Conservation (phyloP, 169 alveolate species). For the Eimeria sp. region DNA sequence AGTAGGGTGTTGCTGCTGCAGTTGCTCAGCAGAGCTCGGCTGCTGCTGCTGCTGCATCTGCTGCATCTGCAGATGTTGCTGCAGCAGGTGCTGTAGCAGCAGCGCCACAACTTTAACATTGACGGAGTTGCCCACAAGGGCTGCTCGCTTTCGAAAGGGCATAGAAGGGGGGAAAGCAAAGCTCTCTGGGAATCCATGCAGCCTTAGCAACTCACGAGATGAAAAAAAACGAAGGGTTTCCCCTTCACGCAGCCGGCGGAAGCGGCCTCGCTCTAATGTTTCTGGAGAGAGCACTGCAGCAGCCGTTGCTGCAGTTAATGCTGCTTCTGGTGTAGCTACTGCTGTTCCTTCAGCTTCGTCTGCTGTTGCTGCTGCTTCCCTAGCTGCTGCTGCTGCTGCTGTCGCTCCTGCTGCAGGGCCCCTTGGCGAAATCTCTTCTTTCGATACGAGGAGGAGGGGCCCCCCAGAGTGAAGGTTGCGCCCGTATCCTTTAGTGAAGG, state of each 20-base stretch:
- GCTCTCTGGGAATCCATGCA: slow-evolving; percentile 87
- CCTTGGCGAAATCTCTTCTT: not conserved
- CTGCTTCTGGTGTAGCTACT: not conserved
- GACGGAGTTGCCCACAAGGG: slow-evolving; percentile 89
- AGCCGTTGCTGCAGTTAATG: slow-evolving; percentile 5
- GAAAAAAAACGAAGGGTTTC: slow-evolving; percentile 85
- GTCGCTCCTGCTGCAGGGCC: not conserved
- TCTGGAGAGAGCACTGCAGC: slow-evolving; percentile 39
- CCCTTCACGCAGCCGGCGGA: slow-evolving; percentile 24
- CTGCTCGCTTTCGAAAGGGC: slow-evolving; percentile 74
- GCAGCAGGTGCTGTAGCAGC: slow-evolving; percentile 84
- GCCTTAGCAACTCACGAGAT: slow-evolving; percentile 87
- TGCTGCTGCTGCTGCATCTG: not conserved
- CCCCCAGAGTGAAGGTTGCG: slow-evolving; percentile 79
- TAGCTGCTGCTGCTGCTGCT: slow-evolving; percentile 42
- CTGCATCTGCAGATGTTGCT: not conserved
- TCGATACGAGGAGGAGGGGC: slow-evolving; percentile 64
- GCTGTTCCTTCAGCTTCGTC: not conserved
- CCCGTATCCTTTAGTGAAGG: slow-evolving; percentile 89
- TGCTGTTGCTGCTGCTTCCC: slow-evolving; percentile 6
- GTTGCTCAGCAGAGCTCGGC: not conserved
- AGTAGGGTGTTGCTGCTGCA: slow-evolving; percentile 13
- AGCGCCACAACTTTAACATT: slow-evolving; percentile 87
- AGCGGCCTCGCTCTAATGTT: not conserved
- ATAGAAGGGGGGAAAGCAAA: slow-evolving; percentile 84